phyloP scores from a whole-genome alignment of 75 land plant species.

The Cryptomeria japonica region DNA sequence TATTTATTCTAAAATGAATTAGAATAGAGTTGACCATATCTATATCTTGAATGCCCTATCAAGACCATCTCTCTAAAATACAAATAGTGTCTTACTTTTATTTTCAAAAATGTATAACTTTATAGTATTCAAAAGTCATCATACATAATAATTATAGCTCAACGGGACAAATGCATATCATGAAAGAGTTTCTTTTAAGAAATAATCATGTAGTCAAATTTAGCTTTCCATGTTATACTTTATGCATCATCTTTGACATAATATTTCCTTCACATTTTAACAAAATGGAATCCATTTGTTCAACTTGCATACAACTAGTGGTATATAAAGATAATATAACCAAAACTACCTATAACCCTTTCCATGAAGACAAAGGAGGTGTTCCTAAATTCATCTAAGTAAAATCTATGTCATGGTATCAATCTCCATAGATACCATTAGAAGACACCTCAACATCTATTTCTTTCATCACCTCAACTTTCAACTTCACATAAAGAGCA shows the following conservation, averaged over 20 bases:
- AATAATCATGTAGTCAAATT: constrained; percentile 24
- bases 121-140: too few relatives aligned
- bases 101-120: too few relatives aligned
- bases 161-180: too few relatives aligned
- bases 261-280: too few relatives aligned
- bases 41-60: too few relatives aligned
- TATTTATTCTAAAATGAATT: too few relatives aligned
- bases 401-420: constrained; percentile 11
- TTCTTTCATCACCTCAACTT: constrained; percentile 42
- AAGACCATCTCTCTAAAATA: too few relatives aligned
- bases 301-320: background rate
- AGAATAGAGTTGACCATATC: too few relatives aligned
- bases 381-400: constrained; percentile 26
- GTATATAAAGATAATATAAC: background rate
- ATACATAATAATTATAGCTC: too few relatives aligned
- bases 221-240: constrained; percentile 21
- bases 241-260: too few relatives aligned
- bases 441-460: constrained; percentile 33
- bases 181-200: too few relatives aligned
- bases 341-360: constrained; percentile 1
- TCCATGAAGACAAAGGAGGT: constrained; percentile 29
- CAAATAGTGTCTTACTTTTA: too few relatives aligned
- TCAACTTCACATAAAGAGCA: constrained; percentile 36
- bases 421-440: constrained; percentile 32
- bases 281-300: background rate